Evolutionary conservation across 2,329 filamentous ascomycete species (phyloP), one percentile per base, ranked within the genome.

Genomic region (Cladophialophora carrionii): DNA sequence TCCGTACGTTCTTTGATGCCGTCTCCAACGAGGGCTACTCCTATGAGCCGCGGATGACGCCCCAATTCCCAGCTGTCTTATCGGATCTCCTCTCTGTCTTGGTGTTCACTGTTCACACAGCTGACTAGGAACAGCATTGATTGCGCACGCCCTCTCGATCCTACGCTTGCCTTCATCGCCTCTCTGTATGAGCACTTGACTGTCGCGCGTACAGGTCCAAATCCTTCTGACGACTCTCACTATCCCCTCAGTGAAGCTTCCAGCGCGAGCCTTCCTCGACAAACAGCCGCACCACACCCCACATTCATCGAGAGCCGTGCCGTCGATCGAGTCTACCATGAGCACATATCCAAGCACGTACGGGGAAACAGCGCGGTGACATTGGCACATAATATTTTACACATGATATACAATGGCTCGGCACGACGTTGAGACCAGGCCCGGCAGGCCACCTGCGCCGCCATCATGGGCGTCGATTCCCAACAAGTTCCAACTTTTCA

Each of bases 391-490:
- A 29, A 51, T 41, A 17, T 52, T 57, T 14, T n/a, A 61, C 12
- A 65, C 14, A n/a, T 37, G 34, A 34, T 17, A 57, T 48, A 59
- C 29, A 46, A 67, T 66, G 67, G 48, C 48, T 22, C 24, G 46
- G 20, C 54, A 55, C 54, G 66, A 66, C 37, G 26, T 61, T 37
- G 65, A 66, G 49, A 60, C 34, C 22, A 52, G 52, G 24, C 62
- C 63, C 8, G 51, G 26, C 10, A 60, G 20, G 24, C 67, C 67
- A 22, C 62, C 67, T 17, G 53, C 66, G 9, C 78, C 79, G 0
- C 82, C 87, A 12, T 82, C 85, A 59, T 91, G 89, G 89, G 78
- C 78, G 22, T 84, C 87, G 14, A 70, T 93, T 1, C 90, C 90
- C 0, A 81, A 84, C 62, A 92, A 90, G 74, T 81, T 84, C 52